phyloP scores from a whole-genome alignment of 1,139 yeast species.

The Hyphopichia buzzinii region DNA sequence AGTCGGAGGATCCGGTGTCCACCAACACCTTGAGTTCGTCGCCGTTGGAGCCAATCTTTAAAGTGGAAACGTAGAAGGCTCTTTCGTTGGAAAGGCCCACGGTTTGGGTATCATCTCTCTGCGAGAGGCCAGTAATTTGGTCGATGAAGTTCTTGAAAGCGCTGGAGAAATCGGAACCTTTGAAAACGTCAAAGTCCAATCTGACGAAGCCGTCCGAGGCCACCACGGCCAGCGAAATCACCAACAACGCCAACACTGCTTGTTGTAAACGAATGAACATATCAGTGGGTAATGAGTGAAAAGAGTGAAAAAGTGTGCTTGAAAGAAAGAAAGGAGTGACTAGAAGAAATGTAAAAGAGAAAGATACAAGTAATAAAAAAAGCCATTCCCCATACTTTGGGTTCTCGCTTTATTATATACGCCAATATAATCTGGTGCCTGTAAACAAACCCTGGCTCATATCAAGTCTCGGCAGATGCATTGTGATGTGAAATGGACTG shows the following conservation, averaged over 20 bases:
- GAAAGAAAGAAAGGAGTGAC: too few relatives aligned
- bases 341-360: too few relatives aligned
- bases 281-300: not conserved
- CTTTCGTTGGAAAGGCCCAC: constrained; percentile 15
- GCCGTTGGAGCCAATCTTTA: constrained; percentile 55
- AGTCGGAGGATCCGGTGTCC: constrained; percentile 70
- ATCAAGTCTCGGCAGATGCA: constrained; percentile 2
- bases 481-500: constrained; percentile 1
- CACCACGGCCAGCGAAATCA: not conserved
- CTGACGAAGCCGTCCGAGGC: constrained; percentile 21
- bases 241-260: not conserved
- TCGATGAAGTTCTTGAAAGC: constrained; percentile 15
- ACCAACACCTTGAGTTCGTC: constrained; percentile 52
- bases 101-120: constrained; percentile 8
- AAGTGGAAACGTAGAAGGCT: constrained; percentile 31
- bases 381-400: too few relatives aligned
- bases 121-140: constrained; percentile 5
- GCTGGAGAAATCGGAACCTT: constrained; percentile 13
- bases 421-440: too few relatives aligned
- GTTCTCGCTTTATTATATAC: too few relatives aligned
- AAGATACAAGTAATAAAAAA: too few relatives aligned
- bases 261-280: not conserved
- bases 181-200: constrained; percentile 19
- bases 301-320: too few relatives aligned
- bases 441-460: not conserved